Evolutionary conservation across 73 alveolate genomes (phyloP), one percentile per base, ranked within the genome.

Genomic region (Vitrella brassicaformis): DNA sequence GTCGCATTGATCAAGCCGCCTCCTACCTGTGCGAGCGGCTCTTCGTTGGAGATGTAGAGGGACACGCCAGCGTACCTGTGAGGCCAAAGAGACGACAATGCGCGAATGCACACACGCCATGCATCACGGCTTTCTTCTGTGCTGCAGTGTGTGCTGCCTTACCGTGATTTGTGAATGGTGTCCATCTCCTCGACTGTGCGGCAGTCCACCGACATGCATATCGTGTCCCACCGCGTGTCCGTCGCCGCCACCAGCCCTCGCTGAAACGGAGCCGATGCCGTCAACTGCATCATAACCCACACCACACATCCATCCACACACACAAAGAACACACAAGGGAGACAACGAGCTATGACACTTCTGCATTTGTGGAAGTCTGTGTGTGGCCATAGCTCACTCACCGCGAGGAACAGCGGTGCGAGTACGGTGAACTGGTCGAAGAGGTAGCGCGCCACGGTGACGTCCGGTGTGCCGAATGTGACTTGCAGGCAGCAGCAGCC

Each of bases 171-270:
- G 22, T 39, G 22, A 39, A 14, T 39, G 56, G 22, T 39, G 72
- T 91, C 84, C 74, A 88, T 75, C 79, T 91, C 97, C 25, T 80
- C 90, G 46, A 75, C 91, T 0, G 84, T 87, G 78, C 97, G 82
- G 81, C 92, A 89, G 85, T 91, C 97, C 27, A 89, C 97, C 26
- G 90, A 69, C 72, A 81, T 73, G 0, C 86, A 71, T 31, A 91
- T 91, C 46, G 87, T 83, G 47, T 80, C 81, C 97, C 97, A 91
- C 72, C 97, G 73, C 77, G 85, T 72, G 79, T 91, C 97, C 77
- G 82, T 77, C 75, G 80, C 93, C n/a, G 90, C 66, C 9, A 91
- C 31, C 79, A 89, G 88, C 22, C 93, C 93, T 69, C 82, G 80
- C 47, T 64, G 75, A 66, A 82, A 68, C 0, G 93, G 93, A 39